phyloP scores from a whole-genome alignment of 2,329 filamentous ascomycete genomes.

The Claviceps pusilla region DNA sequence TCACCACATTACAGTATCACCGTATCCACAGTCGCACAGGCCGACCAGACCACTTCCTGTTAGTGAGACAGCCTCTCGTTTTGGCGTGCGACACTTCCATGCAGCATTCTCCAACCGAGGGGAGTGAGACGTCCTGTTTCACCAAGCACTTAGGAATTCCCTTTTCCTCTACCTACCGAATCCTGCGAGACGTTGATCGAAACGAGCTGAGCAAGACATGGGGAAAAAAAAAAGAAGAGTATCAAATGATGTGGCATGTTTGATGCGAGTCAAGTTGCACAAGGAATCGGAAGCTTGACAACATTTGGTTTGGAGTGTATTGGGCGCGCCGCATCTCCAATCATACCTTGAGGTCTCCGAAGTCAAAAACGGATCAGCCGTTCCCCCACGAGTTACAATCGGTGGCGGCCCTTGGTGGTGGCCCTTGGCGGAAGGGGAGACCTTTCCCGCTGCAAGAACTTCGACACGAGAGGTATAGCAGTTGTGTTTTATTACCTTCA shows the following conservation, averaged over 20 bases:
- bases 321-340: background rate
- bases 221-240: too few species aligned
- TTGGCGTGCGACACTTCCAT: background rate
- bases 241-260: background rate
- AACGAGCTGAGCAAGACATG: background rate
- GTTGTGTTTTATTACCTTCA: too few species aligned
- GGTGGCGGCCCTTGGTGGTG: background rate
- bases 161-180: too few species aligned
- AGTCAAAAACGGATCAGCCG: background rate
- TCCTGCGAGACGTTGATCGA: too few species aligned
- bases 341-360: background rate
- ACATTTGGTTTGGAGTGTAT: background rate
- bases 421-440: too few species aligned
- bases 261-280: background rate
- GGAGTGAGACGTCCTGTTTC: background rate
- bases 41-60: background rate
- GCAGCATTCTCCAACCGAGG: background rate
- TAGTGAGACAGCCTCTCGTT: background rate
- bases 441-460: background rate
- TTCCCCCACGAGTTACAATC: background rate
- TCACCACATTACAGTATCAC: background rate
- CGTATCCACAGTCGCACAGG: background rate
- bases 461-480: background rate
- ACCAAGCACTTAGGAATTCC: background rate
- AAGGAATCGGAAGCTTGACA: background rate